Evolutionary conservation across 2,329 filamentous ascomycete genomes (phyloP).

Genomic region (Phoma sp.): DNA sequence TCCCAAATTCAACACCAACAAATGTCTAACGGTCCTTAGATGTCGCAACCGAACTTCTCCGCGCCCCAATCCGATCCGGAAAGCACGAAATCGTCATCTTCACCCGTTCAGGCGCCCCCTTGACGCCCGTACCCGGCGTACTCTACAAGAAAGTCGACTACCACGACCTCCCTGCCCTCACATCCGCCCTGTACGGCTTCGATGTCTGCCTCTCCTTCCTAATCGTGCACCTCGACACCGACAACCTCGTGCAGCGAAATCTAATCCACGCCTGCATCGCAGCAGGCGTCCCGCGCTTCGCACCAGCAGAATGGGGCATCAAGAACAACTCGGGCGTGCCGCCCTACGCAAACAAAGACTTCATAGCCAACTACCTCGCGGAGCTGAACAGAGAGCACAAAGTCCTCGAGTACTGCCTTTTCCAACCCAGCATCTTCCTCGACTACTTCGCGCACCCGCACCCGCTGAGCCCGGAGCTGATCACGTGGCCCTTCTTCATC

Average conservation of each 20-base stretch:
- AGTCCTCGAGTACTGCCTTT: conserved; percentile 62
- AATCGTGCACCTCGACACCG: conserved; percentile 33
- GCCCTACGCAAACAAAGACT: conserved; percentile 61
- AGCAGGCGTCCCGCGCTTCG: conserved; percentile 39
- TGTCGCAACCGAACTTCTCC: conserved; percentile 61
- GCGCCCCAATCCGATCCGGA: conserved; percentile 55
- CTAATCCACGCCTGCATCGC: conserved; percentile 42
- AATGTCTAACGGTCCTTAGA: conserved; percentile 45
- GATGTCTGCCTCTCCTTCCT: conserved; percentile 58
- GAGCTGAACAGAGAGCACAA: conserved; percentile 57
- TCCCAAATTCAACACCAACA: neutral
- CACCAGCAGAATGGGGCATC: conserved; percentile 41
- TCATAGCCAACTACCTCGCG: conserved; percentile 57
- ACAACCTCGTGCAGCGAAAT: conserved; percentile 36
- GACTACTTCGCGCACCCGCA: conserved; percentile 63
- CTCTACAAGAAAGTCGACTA: conserved; percentile 57
- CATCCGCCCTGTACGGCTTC: conserved; percentile 51
- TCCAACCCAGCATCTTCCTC: conserved; percentile 62
- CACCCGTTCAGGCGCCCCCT: conserved; percentile 52
- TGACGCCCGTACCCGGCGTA: conserved; percentile 34
- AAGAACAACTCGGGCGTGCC: conserved; percentile 47
- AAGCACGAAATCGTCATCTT: conserved; percentile 63
- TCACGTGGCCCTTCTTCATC: conserved; percentile 44
- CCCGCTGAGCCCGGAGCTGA: conserved; percentile 54
- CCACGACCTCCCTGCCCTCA: conserved; percentile 48